Base-by-base conservation (phyloP, 805 yeast species). In the Maudiozyma serrabonitensis region DNA sequence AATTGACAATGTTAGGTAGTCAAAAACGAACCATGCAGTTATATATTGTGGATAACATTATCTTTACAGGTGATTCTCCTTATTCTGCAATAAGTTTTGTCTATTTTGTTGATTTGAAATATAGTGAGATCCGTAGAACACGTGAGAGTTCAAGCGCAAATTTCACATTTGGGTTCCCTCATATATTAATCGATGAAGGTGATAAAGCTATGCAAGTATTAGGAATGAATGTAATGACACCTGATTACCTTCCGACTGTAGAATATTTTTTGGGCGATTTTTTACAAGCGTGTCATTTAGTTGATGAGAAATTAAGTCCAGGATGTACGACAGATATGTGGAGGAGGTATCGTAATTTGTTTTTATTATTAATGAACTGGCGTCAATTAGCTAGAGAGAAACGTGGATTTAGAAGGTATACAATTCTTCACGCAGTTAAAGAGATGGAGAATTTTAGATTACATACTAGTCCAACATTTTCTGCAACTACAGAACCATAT, bases 361-460 rank as follows among this genome's bases (percentile, higher is more conserved):
- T 62, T 45, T 53, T 60, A 3, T 45, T 60, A 16, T 53, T 63
- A 37, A 61, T 62, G 40, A 57, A 56, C 43, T 63, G 67, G 67
- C 55, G 66, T 46, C 63, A 63, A 46, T 55, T 60, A 34, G 55
- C 66, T 0, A 52, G 58, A 42, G 60, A 57, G 15, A 57, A 60
- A 50, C 59, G 67, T 53, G 53, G 55, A 13, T 56, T 59, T 18
- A 49, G 53, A 3, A 50, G 54, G 18, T 63, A 55, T 44, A 60
- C 66, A 1, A 52, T 63, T 37, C 43, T 61, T 39, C 67, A 63
- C 47, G 63, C 66, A 5, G 61, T 59, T 16, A 59, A 60, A 45
- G 67, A 63, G 46, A 52, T 63, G 56, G 67, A 63, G 43, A 59
- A 59, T 46, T 63, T 60, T 49, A 52, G 66, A 42, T 53, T 62